These are phyloP conservation scores for Laguncularia racemosa DNA, from an alignment of 345 rosid genomes.

Conservation along the genomic window DNA sequence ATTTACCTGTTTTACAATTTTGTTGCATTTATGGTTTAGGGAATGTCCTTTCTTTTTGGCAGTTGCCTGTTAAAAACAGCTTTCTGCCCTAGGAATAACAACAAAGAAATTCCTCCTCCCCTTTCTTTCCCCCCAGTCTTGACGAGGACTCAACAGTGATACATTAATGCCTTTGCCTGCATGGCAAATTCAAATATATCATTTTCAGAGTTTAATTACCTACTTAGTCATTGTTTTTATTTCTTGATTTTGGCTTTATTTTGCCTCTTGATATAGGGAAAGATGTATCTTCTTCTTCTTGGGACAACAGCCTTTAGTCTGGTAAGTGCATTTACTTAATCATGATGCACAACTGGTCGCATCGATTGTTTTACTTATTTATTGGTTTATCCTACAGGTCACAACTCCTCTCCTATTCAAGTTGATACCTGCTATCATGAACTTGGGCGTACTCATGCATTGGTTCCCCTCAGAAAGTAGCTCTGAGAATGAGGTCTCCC, in stretches of 20 bases:
- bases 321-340: constrained; percentile 28
- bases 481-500: constrained; percentile 54
- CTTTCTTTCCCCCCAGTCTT: no score
- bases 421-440: constrained; percentile 75
- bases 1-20: no score
- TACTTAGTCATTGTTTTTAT: background rate
- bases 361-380: no score
- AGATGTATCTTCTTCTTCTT: constrained; percentile 97
- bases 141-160: no score
- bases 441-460: constrained; percentile 72
- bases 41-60: no score
- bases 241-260: constrained; percentile 5
- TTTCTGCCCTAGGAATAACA: no score
- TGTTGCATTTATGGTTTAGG: no score
- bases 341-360: no score
- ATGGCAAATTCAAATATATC: no score
- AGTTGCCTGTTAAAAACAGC: no score
- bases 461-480: constrained; percentile 76
- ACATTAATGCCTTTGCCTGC: no score
- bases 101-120: no score
- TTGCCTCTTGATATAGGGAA: constrained; percentile 54
- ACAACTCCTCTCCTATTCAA: constrained; percentile 89
- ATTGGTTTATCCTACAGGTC: constrained; percentile 38
- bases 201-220: background rate
- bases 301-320: constrained; percentile 98